Percentiles rank a stretch among this genome's conserved stretches.
phyloP scores from a whole-genome alignment of 768 basidiomycete species.

The Suillus alpinus region DNA sequence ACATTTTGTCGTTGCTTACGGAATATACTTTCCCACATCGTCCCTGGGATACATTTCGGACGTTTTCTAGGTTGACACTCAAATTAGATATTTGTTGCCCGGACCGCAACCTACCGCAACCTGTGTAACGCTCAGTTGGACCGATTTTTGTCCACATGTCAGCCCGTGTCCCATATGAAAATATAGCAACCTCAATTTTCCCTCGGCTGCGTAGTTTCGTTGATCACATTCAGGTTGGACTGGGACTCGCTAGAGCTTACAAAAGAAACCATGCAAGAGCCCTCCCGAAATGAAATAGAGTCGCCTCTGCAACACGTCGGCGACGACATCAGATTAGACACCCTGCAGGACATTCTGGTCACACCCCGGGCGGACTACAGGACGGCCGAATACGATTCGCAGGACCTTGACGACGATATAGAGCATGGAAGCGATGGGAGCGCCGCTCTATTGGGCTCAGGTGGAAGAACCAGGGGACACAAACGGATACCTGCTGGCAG shows the following conservation, averaged over 20 bases:
- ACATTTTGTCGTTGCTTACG: conserved; percentile 25
- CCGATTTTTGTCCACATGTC: not conserved
- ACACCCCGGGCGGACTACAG: conserved; percentile 17
- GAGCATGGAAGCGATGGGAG: conserved; percentile 42
- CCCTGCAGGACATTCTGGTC: conserved; percentile 25
- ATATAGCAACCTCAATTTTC: not conserved
- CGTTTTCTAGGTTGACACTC: not conserved
- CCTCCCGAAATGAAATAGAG: not conserved
- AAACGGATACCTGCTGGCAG: conserved; percentile 17
- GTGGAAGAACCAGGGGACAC: conserved; percentile 23
- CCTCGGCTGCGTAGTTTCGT: not conserved
- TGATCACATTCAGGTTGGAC: not conserved
- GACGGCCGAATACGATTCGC: conserved; percentile 26
- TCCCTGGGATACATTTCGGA: not conserved
- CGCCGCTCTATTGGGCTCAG: conserved; percentile 43
- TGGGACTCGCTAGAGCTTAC: not conserved
- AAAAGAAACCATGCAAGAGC: not conserved
- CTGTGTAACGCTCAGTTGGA: not conserved
- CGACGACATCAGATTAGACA: conserved; percentile 32
- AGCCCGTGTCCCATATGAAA: not conserved
- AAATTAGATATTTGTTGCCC: not conserved
- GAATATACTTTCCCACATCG: conserved; percentile 22
- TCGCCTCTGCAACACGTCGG: not conserved
- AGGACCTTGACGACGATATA: conserved; percentile 28
- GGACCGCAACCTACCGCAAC: not conserved